Conservation (phyloP, 441 rosid genomes). For the Pelargonium citronellum region DNA sequence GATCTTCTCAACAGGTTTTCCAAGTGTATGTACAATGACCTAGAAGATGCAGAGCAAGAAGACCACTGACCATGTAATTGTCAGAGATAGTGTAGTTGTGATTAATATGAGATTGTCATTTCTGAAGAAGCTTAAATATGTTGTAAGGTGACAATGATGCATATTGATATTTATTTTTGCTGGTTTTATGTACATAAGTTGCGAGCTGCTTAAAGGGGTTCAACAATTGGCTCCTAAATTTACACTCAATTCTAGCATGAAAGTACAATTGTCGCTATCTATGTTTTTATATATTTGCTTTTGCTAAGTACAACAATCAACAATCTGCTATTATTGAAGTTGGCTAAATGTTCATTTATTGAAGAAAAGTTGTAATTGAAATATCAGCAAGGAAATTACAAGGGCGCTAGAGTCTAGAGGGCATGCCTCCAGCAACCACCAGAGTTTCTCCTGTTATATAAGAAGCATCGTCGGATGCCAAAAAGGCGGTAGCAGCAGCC, state of each 20-base stretch:
- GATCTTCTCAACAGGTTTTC: background rate
- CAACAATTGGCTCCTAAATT: background rate
- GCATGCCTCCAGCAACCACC: constrained; percentile 80
- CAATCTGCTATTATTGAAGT: background rate
- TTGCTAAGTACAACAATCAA: too few species aligned
- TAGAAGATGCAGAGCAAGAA: background rate
- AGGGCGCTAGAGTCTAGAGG: constrained; percentile 59
- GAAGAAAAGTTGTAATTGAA: background rate
- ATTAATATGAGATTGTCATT: background rate
- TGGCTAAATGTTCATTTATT: background rate
- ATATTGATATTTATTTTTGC: background rate
- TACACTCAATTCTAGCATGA: background rate
- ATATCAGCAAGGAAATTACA: background rate
- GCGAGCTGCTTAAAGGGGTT: background rate
- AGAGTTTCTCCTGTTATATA: constrained; percentile 80
- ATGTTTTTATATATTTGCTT: too few species aligned
- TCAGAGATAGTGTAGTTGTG: too few species aligned
- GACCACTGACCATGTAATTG: background rate
- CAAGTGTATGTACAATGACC: background rate
- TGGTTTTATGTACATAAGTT: constrained; percentile 7
- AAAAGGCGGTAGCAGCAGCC: constrained; percentile 76
- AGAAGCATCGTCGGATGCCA: constrained; percentile 79
- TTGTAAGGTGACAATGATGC: background rate
- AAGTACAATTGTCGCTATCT: background rate
- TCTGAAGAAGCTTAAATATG: background rate